Evolutionary conservation across 1,284 basidiomycete species (phyloP).

Genomic region (Naganishia liquefaciens): DNA sequence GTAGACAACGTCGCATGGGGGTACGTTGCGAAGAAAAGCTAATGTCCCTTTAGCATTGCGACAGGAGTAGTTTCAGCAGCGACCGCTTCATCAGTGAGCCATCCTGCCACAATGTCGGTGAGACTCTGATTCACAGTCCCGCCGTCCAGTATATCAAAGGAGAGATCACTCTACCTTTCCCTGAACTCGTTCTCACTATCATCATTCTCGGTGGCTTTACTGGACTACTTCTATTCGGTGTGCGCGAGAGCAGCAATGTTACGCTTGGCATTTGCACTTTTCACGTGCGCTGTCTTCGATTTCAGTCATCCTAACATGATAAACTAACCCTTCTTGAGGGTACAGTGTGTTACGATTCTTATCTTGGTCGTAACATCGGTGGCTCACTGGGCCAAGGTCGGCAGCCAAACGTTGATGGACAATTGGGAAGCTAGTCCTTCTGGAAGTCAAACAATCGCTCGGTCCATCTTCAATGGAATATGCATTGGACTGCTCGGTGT

Average conservation of each 20-base stretch:
- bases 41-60: constrained; percentile 37
- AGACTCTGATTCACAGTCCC: too few relatives aligned
- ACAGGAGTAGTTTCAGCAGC: constrained; percentile 41
- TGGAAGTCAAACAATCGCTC: constrained; percentile 17
- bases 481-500: constrained; percentile 42
- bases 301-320: too few relatives aligned
- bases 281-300: constrained; percentile 38
- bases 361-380: constrained; percentile 33
- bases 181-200: constrained; percentile 32
- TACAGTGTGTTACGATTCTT: constrained; percentile 33
- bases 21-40: too few relatives aligned
- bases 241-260: constrained; percentile 35
- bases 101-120: too few relatives aligned
- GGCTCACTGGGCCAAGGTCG: constrained; percentile 35
- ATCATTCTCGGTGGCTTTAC: constrained; percentile 35
- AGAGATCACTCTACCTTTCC: constrained; percentile 30
- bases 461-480: constrained; percentile 38
- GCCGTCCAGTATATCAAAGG: constrained; percentile 36
- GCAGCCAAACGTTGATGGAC: constrained; percentile 27
- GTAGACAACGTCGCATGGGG: too few relatives aligned
- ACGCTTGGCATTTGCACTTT: constrained; percentile 38
- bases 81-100: constrained; percentile 35
- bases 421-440: constrained; percentile 36
- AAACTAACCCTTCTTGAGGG: too few relatives aligned
- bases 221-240: constrained; percentile 34